Base-by-base conservation (phyloP, 306 rosid genomes). In the Dalbergia oliveri region DNA sequence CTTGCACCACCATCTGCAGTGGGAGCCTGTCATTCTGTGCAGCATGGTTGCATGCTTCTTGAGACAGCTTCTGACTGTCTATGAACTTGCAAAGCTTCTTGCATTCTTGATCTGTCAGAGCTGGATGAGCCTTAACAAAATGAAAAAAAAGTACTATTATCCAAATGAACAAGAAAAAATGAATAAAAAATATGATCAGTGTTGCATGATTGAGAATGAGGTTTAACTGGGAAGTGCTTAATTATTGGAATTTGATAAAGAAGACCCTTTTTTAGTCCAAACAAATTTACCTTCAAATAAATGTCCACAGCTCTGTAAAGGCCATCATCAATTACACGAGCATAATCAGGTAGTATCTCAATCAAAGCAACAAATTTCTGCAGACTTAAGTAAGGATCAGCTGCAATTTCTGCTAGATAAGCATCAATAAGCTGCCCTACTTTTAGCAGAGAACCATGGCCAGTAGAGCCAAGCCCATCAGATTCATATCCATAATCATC, bases 31-130 rank as follows among this genome's bases (percentile, higher is more conserved):
- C 97, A 57, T 92, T 94, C 76, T 86, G 94, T 2, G 97, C 97
- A 4, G 97, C 98, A 37, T 94, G 98, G 80, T 88, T 92, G 83
- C 94, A 85, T 62, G 97, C 98, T 78, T 94, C 98, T 87, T 92
- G 91, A 67, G 98, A 94, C 61, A 94, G 93, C 84, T 94, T 94
- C 80, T 88, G 90, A 53, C 97, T 86, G 80, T 94, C 97, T 78
- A 94, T 86, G 66, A 87, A 77, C 84, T 89, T 92, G 90, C 97
- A 92, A 1, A 94, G 87, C 84, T 77, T 87, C 89, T 87, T 89
- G 86, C 92, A 82, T 81, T 94, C 98, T 35, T 81, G 85, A 18
- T 94, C 98, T 6, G 92, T 87, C 66, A 94, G 81, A 53, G 81
- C 34, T 65, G 92, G 60, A 88, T 92, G 98, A 44, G 88, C 94